Evolutionary conservation across 1,284 basidiomycete genomes (phyloP).

Genomic region (Mycena sp.): DNA sequence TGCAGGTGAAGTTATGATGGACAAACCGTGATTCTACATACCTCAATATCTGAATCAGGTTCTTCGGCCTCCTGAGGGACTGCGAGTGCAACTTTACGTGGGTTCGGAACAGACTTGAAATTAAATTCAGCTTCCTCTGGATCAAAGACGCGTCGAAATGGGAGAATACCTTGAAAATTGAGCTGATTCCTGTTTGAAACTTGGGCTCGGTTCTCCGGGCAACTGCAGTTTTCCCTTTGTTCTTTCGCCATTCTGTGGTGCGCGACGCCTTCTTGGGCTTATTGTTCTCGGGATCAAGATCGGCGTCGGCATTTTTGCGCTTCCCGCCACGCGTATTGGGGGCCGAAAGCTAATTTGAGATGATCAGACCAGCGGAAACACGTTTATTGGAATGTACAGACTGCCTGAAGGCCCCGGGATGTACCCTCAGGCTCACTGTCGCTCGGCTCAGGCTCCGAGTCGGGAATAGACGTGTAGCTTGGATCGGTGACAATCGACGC

Average conservation of each 20-base stretch:
- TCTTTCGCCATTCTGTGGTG: background rate
- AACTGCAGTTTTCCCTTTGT: background rate
- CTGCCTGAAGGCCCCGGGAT: no score
- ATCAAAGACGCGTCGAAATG: background rate
- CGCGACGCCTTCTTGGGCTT: background rate
- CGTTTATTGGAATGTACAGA: no score
- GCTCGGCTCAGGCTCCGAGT: no score
- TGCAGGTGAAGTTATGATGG: background rate
- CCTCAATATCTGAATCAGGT: background rate
- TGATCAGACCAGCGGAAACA: no score
- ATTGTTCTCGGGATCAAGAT: no score
- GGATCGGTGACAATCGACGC: background rate
- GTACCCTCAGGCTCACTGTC: no score
- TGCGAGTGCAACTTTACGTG: background rate
- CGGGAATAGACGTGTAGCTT: no score
- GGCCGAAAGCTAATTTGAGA: no score
- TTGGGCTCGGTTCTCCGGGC: background rate
- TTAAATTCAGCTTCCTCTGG: no score
- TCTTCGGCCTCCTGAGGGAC: background rate
- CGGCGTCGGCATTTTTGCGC: no score
- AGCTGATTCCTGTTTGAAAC: background rate
- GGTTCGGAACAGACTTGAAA: background rate
- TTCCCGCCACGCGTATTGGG: no score
- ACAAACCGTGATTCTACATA: background rate
- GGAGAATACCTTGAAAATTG: background rate